Evolutionary conservation across 768 basidiomycete species (phyloP), one percentile per base, ranked within the genome.

Genomic region (Myochromella boudieri): DNA sequence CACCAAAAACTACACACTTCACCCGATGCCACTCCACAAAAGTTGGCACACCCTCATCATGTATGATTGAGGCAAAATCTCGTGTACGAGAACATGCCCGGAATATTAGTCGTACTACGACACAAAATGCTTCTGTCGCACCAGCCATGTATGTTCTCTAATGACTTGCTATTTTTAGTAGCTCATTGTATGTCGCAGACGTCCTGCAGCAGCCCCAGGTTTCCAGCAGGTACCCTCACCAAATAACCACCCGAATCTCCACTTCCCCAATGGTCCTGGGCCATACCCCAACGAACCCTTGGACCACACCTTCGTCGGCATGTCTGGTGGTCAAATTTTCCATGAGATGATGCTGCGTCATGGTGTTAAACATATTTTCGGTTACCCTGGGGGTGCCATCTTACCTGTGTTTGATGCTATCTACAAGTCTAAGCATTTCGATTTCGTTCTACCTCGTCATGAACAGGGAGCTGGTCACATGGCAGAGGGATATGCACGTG

Each of bases 341-440:
- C 94, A 99, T 67, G 95, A 99, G 70, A 98, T 99, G 95, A 95
- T 99, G 91, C 84, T 95, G 51, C 80, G 95, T 37, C 97, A 99
- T 62, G 82, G 78, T 48, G 95, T 98, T 57, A 97, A 95, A 68
- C 91, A 97, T 60, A 80, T 99, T 37, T 98, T 99, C 60, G 95
- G 95, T 28, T 99, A 98, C 69, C 95, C 95, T 6, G 95, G 95
- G 34, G 95, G 95, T 48, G 97, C 95, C 32, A 97, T 98, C 67
- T 82, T 98, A 27, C 97, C 95, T 51, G 97, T 99, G n/a, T 99
- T 97, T 68, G 95, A 99, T 66, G 97, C 97, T 64, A 99, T 98
- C 68, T 88, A 97, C 78, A 87, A 95, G 66, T 95, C 93, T 6
- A 79, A 84, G 3, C 86, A 97, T 66, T 98, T 98, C 57, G 84